phyloP scores from a whole-genome alignment of 164 flowering plant genomes.

The Platanus orientalis region DNA sequence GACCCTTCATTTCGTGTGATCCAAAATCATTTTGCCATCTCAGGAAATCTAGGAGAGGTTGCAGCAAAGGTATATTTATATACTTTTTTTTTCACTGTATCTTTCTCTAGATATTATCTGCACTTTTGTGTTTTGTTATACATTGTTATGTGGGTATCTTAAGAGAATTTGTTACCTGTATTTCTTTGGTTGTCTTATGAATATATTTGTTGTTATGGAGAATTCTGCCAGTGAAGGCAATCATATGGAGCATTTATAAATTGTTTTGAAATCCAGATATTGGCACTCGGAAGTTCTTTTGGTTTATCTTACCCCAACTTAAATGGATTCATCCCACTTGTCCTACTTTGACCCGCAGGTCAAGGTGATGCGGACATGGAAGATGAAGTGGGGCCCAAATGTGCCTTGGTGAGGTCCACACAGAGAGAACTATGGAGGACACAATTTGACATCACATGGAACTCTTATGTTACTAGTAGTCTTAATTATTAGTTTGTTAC shows the following conservation, averaged over 20 bases:
- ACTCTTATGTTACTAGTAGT: too few species aligned
- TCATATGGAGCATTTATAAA: not conserved
- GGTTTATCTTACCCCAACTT: not conserved
- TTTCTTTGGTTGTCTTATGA: not conserved
- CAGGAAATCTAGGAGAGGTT: conserved; percentile 88
- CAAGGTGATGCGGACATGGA: too few species aligned
- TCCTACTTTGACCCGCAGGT: too few species aligned
- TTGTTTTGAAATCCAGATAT: too few species aligned
- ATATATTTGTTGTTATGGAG: not conserved
- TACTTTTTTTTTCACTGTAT: not conserved
- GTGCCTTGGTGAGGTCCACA: too few species aligned
- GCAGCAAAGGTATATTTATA: conserved; percentile 72
- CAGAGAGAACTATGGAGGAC: too few species aligned
- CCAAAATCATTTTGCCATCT: conserved; percentile 85
- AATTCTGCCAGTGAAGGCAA: not conserved
- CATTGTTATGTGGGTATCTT: not conserved
- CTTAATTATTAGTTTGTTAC: too few species aligned
- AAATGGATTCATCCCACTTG: not conserved
- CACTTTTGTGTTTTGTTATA: not conserved
- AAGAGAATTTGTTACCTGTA: not conserved
- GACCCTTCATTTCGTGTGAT: conserved; percentile 95
- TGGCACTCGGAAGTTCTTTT: too few species aligned
- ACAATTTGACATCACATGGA: too few species aligned
- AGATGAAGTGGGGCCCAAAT: too few species aligned
- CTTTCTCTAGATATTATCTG: not conserved